Conservation (phyloP, 371 early-diverging fungal genomes). For the Mucor saturninus region DNA sequence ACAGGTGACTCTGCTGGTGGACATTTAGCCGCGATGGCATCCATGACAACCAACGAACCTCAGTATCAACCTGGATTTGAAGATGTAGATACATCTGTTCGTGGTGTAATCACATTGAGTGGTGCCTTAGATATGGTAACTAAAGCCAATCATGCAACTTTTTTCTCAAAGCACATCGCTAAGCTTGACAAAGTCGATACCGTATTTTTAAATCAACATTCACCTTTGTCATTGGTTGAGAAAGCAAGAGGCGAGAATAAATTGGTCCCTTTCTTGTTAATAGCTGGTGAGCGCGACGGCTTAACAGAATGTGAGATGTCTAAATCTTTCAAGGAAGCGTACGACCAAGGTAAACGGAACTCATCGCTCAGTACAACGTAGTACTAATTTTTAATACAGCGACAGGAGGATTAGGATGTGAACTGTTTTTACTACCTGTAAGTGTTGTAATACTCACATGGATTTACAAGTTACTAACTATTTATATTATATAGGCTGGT, state of each 20-base stretch:
- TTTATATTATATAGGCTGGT: slow-evolving; percentile 24
- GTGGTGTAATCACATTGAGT: slow-evolving; percentile 56
- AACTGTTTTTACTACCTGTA: slow-evolving; percentile 22
- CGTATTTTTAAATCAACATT: slow-evolving; percentile 51
- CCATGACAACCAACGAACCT: slow-evolving; percentile 66
- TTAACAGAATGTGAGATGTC: slow-evolving; percentile 30
- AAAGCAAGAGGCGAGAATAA: slow-evolving; percentile 24
- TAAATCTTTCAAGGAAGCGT: slow-evolving; percentile 31
- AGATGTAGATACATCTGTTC: slow-evolving; percentile 66
- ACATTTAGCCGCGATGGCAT: slow-evolving; percentile 68
- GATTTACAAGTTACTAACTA: neutral
- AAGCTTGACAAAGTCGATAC: slow-evolving; percentile 37
- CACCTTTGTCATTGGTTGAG: slow-evolving; percentile 38
- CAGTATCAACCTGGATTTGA: slow-evolving; percentile 77
- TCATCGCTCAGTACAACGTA: neutral
- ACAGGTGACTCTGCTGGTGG: slow-evolving; percentile 72
- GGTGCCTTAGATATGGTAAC: slow-evolving; percentile 51
- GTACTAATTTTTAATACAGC: neutral
- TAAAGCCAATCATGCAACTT: slow-evolving; percentile 22
- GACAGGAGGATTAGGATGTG: slow-evolving; percentile 2
- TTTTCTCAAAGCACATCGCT: slow-evolving; percentile 46
- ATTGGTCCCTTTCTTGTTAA: slow-evolving; percentile 36
- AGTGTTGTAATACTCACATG: slow-evolving; percentile 1
- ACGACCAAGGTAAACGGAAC: slow-evolving; percentile 35
- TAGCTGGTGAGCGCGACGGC: slow-evolving; percentile 42